phyloP scores from a whole-genome alignment of 2,329 filamentous ascomycete genomes.

The Aspergillus sp. region DNA sequence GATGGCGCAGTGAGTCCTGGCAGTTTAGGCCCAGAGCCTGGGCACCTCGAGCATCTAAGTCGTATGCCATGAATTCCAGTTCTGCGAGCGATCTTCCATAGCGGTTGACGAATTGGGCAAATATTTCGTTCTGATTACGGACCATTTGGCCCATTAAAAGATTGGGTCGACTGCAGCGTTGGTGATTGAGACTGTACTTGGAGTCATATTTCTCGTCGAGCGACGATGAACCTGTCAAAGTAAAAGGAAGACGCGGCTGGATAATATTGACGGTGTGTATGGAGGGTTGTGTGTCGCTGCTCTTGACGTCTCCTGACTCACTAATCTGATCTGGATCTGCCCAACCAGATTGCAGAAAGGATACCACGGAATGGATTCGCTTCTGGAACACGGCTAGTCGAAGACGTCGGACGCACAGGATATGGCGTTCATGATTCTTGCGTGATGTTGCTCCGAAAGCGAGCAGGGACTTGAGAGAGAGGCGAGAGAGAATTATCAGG shows the following conservation, averaged over 20 bases:
- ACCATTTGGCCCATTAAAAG: slow-evolving; percentile 13
- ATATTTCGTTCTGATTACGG: slow-evolving; percentile 18
- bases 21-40: slow-evolving; percentile 17
- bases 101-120: slow-evolving; percentile 16
- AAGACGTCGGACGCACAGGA: slow-evolving; percentile 21
- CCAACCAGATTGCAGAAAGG: slow-evolving; percentile 23
- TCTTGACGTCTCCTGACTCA: slow-evolving; percentile 2
- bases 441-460: slow-evolving; percentile 26
- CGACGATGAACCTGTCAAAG: not conserved
- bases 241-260: not conserved
- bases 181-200: not conserved
- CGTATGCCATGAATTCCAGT: slow-evolving; percentile 25
- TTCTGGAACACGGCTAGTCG: slow-evolving; percentile 29
- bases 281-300: slow-evolving; percentile 11
- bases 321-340: slow-evolving; percentile 10
- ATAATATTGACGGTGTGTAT: slow-evolving; percentile 4
- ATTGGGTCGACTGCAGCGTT: slow-evolving; percentile 1
- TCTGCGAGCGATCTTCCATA: slow-evolving; percentile 23
- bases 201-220: slow-evolving; percentile 1
- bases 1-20: slow-evolving; percentile 19
- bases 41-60: slow-evolving; percentile 24
- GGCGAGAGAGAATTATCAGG: slow-evolving; percentile 23
- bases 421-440: slow-evolving; percentile 21
- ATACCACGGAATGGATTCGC: slow-evolving; percentile 24
- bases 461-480: slow-evolving; percentile 23